These are phyloP conservation scores for Cicer judaicum DNA, from an alignment of 306 rosid genomes.

Conservation along the genomic window DNA sequence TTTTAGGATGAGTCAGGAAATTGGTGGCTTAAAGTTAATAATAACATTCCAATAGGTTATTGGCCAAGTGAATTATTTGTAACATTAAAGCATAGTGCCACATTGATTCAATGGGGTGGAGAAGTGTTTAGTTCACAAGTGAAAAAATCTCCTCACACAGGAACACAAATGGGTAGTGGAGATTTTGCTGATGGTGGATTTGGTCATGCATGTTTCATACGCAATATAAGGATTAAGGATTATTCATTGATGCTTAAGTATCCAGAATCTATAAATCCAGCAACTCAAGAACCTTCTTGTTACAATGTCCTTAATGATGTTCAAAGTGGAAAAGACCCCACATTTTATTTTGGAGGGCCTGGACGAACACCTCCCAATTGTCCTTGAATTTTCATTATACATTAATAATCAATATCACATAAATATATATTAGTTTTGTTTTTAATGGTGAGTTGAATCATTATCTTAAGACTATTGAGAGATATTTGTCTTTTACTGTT, in stretches of 20 bases:
- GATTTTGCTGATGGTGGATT: constrained; percentile 6
- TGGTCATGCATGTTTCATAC: constrained; percentile 48
- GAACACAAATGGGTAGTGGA: constrained; percentile 75
- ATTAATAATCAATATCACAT: no score
- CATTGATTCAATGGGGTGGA: constrained; percentile 70
- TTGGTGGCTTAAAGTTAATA: constrained; percentile 63
- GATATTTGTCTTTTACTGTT: no score
- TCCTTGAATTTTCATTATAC: constrained; percentile 34
- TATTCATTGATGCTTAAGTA: constrained; percentile 53
- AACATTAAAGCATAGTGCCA: constrained; percentile 44
- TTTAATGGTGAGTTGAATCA: no score
- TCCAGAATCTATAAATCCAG: constrained; percentile 43
- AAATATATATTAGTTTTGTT: no score
- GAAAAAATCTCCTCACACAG: constrained; percentile 57
- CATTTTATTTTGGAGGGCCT: constrained; percentile 68
- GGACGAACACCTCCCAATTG: constrained; percentile 50
- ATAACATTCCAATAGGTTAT: constrained; percentile 51
- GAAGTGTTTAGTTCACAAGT: constrained; percentile 59
- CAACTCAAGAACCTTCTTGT: constrained; percentile 51
- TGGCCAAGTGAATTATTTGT: constrained; percentile 56
- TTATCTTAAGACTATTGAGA: no score
- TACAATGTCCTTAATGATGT: constrained; percentile 42
- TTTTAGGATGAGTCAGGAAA: constrained; percentile 52
- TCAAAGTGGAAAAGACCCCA: constrained; percentile 42
- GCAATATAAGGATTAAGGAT: constrained; percentile 49